These are phyloP conservation scores for Quercus ilex DNA, from an alignment of 306 rosid species.

Conservation along the genomic window DNA sequence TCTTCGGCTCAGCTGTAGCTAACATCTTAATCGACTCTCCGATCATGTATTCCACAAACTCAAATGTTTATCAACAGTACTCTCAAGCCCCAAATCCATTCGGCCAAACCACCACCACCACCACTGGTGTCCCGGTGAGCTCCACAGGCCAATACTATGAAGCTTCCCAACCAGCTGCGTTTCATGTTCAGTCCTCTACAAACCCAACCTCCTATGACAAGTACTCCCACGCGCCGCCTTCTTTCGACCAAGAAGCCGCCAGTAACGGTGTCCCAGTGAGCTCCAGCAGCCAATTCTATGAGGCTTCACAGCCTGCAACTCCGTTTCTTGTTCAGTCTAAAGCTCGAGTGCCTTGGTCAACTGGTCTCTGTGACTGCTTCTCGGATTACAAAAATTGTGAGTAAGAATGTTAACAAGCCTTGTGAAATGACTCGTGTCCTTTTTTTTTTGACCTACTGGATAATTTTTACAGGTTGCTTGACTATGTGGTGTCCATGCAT, in stretches of 20 bases:
- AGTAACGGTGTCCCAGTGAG: background rate
- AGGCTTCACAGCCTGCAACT: background rate
- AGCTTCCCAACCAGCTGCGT: background rate
- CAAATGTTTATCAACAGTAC: background rate
- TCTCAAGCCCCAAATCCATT: background rate
- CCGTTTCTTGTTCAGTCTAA: background rate
- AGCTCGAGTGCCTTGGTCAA: constrained; percentile 8
- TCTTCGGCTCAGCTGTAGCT: background rate
- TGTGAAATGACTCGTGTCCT: background rate
- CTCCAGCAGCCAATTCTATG: background rate
- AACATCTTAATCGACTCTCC: too few species aligned
- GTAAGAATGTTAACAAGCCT: background rate
- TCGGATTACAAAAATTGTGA: background rate
- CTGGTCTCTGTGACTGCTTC: constrained; percentile 15
- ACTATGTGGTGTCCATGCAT: constrained; percentile 6
- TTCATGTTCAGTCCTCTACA: background rate
- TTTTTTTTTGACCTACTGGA: background rate
- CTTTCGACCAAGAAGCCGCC: background rate
- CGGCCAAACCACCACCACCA: background rate
- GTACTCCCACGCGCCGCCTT: background rate
- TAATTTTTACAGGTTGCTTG: background rate
- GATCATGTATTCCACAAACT: background rate
- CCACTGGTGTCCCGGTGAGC: background rate
- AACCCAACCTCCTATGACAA: background rate
- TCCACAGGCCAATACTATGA: background rate